Conservation (phyloP, 208 protist species). For the Acanthamoeba polyphaga region DNA sequence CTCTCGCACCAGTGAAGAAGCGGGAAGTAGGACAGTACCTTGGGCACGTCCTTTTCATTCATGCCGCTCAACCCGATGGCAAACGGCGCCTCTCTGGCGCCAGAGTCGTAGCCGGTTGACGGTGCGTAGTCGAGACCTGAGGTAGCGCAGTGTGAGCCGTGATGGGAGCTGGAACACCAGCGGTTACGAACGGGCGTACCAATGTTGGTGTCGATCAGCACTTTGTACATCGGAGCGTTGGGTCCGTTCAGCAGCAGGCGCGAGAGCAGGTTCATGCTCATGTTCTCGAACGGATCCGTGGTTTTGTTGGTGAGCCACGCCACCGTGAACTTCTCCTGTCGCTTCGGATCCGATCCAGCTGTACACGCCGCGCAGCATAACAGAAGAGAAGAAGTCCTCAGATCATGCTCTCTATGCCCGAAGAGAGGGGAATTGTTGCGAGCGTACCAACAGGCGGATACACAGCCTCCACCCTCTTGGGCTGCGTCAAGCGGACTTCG, state of each 20-base stretch:
- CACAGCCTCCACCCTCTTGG: slow-evolving; percentile 34
- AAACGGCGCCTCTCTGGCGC: slow-evolving; percentile 75
- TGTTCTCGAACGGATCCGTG: slow-evolving; percentile 79
- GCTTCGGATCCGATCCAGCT: slow-evolving; percentile 43
- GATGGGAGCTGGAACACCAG: background rate
- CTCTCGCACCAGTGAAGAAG: background rate
- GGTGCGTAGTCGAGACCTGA: slow-evolving; percentile 82
- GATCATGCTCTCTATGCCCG: background rate
- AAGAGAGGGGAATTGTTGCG: background rate
- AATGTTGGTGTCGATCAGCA: slow-evolving; percentile 82
- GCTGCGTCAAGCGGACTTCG: slow-evolving; percentile 13
- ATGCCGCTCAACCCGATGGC: slow-evolving; percentile 80
- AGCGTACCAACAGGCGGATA: slow-evolving; percentile 34
- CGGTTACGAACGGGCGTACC: background rate
- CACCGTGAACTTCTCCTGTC: slow-evolving; percentile 72
- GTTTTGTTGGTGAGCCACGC: slow-evolving; percentile 75
- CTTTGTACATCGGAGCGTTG: slow-evolving; percentile 85
- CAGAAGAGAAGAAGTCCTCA: background rate
- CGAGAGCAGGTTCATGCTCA: slow-evolving; percentile 78
- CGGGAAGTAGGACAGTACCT: background rate
- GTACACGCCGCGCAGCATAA: slow-evolving; percentile 8
- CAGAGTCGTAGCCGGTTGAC: slow-evolving; percentile 82
- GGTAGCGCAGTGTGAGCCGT: background rate
- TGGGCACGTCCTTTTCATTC: slow-evolving; percentile 78
- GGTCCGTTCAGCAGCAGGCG: slow-evolving; percentile 80